Evolutionary conservation across 345 rosid genomes (phyloP), one percentile per base, ranked within the genome.

Genomic region (Ceriops tagal): DNA sequence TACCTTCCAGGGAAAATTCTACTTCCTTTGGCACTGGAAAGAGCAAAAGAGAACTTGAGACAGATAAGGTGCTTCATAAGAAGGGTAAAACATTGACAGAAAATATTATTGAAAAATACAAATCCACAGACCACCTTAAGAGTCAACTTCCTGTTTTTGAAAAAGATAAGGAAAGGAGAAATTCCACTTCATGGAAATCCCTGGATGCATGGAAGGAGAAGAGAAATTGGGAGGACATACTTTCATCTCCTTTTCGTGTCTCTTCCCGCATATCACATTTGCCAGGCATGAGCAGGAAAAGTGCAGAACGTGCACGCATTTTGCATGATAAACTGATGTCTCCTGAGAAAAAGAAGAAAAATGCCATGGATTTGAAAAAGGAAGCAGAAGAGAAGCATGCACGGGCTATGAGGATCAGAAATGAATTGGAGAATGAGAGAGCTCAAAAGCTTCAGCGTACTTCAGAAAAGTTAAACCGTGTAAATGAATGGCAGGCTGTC

Each of bases 161-260:
- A 61, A 89, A 78, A 63, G 93, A 88, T 62, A 85, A 67, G 78
- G 91, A 83, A 56, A 89, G 68, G 78, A 86, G 82, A 75, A 81
- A 79, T 75, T 62, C 74, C 28, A 67, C 77, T 76, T 66, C 89
- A 71, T 68, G 84, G 88, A 86, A 83, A 75, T 80, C 86, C 67
- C 79, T 89, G 88, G 84, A 89, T 82, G 95, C 89, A 35, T 87
- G 95, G 95, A 89, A 83, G 78, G 91, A 89, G 79, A 89, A 83
- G 81, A 85, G 95, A 73, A 87, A 87, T 53, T 89, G 89, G 95
- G 89, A 83, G 74, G 95, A 85, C 59, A 82, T 87, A 76, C 88
- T 89, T 70, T 76, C 87, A 53, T 83, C 95, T 67, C 88, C 91
- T 68, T 86, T 73, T 65, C 86, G 84, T 58, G 70, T 61, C 73